phyloP scores from a whole-genome alignment of 108 stramenopile genomes.

The Discostella stelligeroides region DNA sequence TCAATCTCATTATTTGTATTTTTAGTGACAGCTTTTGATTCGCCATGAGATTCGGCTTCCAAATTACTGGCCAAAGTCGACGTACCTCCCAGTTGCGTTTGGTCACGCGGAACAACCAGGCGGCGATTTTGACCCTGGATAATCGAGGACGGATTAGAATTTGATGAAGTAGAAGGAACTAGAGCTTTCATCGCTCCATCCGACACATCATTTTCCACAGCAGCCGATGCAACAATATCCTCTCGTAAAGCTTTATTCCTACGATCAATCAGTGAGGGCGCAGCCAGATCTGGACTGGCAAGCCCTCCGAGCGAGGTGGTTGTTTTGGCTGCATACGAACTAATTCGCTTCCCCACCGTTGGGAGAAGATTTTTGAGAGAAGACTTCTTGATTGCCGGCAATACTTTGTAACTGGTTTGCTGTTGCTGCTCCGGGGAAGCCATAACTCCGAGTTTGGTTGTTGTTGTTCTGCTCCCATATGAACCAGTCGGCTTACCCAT shows the following conservation, averaged over 20 bases:
- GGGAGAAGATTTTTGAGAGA: constrained; percentile 29
- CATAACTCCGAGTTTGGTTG: constrained; percentile 29
- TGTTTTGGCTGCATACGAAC: constrained; percentile 14
- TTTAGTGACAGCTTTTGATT: no score
- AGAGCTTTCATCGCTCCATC: not conserved
- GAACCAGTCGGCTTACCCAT: constrained; percentile 6
- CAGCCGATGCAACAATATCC: constrained; percentile 15
- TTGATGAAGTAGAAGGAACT: not conserved
- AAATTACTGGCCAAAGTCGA: not conserved
- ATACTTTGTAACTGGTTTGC: not conserved
- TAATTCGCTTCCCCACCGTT: constrained; percentile 14
- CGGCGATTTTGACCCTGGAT: constrained; percentile 15
- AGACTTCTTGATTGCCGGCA: constrained; percentile 13
- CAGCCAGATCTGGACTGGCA: constrained; percentile 28
- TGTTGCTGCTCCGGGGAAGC: constrained; percentile 24
- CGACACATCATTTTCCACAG: not conserved
- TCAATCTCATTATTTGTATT: not conserved
- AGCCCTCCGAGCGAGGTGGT: constrained; percentile 29
- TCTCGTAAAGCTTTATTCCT: constrained; percentile 18
- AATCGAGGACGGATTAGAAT: constrained; percentile 18
- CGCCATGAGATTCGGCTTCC: not conserved
- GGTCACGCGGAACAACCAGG: constrained; percentile 1
- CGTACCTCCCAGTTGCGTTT: constrained; percentile 24
- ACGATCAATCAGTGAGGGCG: constrained; percentile 14
- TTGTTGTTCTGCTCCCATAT: constrained; percentile 9